Evolutionary conservation across 495 filamentous ascomycete species (phyloP).

Genomic region (Podospora comata): DNA sequence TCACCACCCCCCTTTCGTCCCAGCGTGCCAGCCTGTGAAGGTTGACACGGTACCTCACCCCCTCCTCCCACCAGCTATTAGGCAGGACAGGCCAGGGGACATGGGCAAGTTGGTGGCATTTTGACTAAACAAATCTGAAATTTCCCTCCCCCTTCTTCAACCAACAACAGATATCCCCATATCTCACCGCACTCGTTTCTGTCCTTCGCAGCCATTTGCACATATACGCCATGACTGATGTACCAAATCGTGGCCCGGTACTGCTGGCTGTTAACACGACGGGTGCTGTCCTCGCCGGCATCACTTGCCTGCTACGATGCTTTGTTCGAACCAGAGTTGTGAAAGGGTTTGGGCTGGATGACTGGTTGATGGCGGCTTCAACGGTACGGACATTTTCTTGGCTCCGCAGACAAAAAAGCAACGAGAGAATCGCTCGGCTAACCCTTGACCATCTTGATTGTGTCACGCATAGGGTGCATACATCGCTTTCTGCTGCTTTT

Average conservation of each 20-base stretch:
- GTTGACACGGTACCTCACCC: no score
- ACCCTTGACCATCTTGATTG: neutral
- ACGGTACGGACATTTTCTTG: neutral
- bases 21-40: no score
- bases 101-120: neutral
- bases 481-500: conserved; percentile 15
- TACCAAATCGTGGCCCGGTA: neutral
- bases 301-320: conserved; percentile 12
- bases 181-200: neutral
- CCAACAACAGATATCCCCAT: neutral
- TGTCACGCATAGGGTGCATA: conserved; percentile 13
- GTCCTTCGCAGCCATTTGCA: neutral
- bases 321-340: conserved; percentile 10
- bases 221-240: neutral
- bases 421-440: neutral
- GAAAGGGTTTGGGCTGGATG: conserved; percentile 16
- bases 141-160: neutral
- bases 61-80: no score
- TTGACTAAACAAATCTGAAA: neutral
- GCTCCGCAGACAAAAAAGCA: neutral
- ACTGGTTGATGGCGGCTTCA: conserved; percentile 10
- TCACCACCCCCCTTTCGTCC: neutral
- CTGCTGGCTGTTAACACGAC: neutral
- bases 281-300: conserved; percentile 4
- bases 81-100: neutral